Percentiles rank a stretch among this genome's conserved stretches.
phyloP scores from a whole-genome alignment of 1,284 basidiomycete genomes.

The Phellinidium pouzarii region DNA sequence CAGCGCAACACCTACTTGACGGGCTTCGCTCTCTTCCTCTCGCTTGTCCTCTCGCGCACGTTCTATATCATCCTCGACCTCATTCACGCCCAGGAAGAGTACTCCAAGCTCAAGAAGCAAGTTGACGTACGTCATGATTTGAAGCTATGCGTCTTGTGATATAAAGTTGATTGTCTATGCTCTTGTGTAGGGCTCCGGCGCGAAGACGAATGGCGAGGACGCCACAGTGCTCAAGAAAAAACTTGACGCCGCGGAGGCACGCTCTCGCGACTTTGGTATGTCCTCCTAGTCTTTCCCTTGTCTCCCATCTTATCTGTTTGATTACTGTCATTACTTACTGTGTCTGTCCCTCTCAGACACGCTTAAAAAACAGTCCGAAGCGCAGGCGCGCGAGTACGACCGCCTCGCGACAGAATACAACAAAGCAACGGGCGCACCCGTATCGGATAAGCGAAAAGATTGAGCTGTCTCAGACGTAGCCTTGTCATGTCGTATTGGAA shows the following conservation, averaged over 20 bases:
- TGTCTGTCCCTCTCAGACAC: constrained; percentile 44
- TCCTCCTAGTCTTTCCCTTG: constrained; percentile 18
- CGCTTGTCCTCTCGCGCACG: constrained; percentile 85
- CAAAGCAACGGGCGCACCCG: constrained; percentile 48
- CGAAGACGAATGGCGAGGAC: constrained; percentile 34
- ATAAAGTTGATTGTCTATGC: not conserved
- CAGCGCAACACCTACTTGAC: constrained; percentile 87
- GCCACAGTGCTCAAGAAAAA: constrained; percentile 62
- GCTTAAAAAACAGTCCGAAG: constrained; percentile 76
- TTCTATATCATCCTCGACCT: constrained; percentile 91
- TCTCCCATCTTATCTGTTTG: not conserved
- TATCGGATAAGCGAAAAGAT: constrained; percentile 43
- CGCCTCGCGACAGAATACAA: constrained; percentile 75
- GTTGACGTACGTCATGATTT: constrained; percentile 34
- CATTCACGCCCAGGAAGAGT: constrained; percentile 84
- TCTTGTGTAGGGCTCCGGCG: constrained; percentile 31
- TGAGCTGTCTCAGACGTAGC: constrained; percentile 19
- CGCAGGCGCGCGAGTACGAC: constrained; percentile 76
- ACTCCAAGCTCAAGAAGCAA: constrained; percentile 71
- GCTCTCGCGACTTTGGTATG: constrained; percentile 67
- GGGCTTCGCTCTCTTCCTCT: constrained; percentile 90
- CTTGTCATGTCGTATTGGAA: not conserved
- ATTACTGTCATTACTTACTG: too few species aligned
- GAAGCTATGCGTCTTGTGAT: not conserved
- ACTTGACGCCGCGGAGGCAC: constrained; percentile 39